Conservation (phyloP, 306 rosid genomes). For the Parietaria judaica region DNA sequence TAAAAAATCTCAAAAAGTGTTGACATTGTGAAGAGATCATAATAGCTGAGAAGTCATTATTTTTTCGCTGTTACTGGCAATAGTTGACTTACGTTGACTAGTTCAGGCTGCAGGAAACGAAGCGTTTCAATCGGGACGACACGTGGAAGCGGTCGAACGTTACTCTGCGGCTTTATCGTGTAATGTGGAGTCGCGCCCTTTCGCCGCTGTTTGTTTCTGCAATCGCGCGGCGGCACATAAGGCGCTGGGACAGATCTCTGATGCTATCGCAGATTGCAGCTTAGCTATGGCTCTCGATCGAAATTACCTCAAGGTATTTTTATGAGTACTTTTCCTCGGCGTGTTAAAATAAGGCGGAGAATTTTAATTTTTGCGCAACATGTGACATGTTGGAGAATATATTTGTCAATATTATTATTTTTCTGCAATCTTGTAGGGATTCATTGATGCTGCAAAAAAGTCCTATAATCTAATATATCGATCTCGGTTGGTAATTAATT, state of each 20-base stretch:
- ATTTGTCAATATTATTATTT: too few relatives aligned
- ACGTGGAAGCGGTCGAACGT: constrained; percentile 74
- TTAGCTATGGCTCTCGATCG: constrained; percentile 93
- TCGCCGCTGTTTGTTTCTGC: constrained; percentile 86
- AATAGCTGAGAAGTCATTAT: neutral
- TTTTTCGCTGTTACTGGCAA: neutral
- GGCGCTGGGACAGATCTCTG: constrained; percentile 79
- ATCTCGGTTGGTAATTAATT: too few relatives aligned
- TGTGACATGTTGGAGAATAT: too few relatives aligned
- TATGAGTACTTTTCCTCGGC: constrained; percentile 17
- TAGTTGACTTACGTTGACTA: neutral
- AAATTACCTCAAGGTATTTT: constrained; percentile 68
- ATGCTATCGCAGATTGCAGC: constrained; percentile 94
- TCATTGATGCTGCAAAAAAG: too few relatives aligned
- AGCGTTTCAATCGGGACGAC: constrained; percentile 86
- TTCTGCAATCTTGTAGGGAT: too few relatives aligned
- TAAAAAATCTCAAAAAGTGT: neutral
- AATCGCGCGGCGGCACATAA: constrained; percentile 97
- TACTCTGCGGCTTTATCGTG: constrained; percentile 75
- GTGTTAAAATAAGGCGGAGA: neutral
- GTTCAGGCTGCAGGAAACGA: constrained; percentile 84
- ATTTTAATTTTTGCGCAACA: too few relatives aligned
- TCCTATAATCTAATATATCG: too few relatives aligned
- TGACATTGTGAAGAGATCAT: neutral
- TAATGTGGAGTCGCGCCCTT: constrained; percentile 77